phyloP scores from a whole-genome alignment of 768 basidiomycete species.

The Lenzites betulinus region DNA sequence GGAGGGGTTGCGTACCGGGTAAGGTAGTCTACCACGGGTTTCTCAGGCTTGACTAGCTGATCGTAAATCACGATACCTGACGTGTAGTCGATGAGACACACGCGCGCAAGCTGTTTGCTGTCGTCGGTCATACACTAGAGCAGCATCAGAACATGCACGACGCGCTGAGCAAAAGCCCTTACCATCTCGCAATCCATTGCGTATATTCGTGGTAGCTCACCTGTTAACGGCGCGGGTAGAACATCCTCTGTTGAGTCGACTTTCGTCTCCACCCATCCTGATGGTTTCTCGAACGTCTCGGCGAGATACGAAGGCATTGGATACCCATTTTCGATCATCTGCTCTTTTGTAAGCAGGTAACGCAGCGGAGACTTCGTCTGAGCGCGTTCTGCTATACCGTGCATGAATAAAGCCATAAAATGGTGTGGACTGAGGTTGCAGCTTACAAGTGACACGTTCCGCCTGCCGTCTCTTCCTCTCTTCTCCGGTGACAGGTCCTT shows the following conservation, averaged over 20 bases:
- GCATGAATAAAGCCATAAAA: neutral
- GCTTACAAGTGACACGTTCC: constrained; percentile 43
- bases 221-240: constrained; percentile 44
- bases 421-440: constrained; percentile 4
- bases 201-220: constrained; percentile 53
- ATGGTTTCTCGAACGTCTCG: constrained; percentile 61
- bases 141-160: neutral
- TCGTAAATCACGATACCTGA: constrained; percentile 81
- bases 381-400: constrained; percentile 53
- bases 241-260: constrained; percentile 5
- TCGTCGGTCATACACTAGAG: constrained; percentile 83
- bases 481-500: constrained; percentile 72
- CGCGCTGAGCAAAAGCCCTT: constrained; percentile 23
- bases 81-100: constrained; percentile 80
- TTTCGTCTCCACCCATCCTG: constrained; percentile 79
- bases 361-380: constrained; percentile 64
- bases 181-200: constrained; percentile 99
- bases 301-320: constrained; percentile 85
- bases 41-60: constrained; percentile 83
- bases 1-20: constrained; percentile 58
- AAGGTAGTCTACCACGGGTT: constrained; percentile 88
- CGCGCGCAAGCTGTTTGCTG: constrained; percentile 85
- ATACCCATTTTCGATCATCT: constrained; percentile 96
- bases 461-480: constrained; percentile 72
- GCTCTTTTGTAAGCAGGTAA: constrained; percentile 75